These are phyloP conservation scores for Nicotiana rustica DNA, from an alignment of 305 asterid species.

Conservation along the genomic window DNA sequence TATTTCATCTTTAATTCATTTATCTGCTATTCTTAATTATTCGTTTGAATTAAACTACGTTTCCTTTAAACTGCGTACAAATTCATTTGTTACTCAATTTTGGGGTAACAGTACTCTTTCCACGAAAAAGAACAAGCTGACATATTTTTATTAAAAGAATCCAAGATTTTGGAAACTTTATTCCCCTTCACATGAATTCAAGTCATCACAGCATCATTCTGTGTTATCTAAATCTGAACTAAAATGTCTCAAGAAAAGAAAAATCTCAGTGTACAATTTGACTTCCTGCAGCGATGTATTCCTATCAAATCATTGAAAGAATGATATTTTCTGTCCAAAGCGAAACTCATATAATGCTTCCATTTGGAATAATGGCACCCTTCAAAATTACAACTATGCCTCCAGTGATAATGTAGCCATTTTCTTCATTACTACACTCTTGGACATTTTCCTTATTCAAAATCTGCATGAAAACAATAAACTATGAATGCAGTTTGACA, in stretches of 20 bases:
- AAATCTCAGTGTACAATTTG: conserved; percentile 2
- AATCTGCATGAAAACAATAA: conserved; percentile 56
- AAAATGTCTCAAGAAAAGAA: not conserved
- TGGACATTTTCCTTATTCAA: conserved; percentile 72
- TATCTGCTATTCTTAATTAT: too few relatives aligned
- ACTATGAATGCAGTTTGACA: not conserved
- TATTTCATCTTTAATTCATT: too few relatives aligned
- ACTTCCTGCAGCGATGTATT: conserved; percentile 13
- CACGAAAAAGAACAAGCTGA: not conserved
- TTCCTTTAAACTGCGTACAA: too few relatives aligned
- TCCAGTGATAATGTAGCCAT: conserved; percentile 65
- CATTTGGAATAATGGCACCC: conserved; percentile 72
- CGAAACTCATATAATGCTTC: conserved; percentile 53
- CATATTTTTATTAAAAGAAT: not conserved
- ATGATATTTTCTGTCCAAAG: not conserved
- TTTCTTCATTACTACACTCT: conserved; percentile 68
- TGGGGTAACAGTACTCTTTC: not conserved
- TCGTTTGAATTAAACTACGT: too few relatives aligned
- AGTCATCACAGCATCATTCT: conserved; percentile 9
- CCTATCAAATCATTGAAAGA: conserved; percentile 28
- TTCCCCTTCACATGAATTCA: conserved; percentile 1
- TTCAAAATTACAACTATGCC: conserved; percentile 69
- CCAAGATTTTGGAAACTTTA: not conserved
- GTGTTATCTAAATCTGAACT: conserved; percentile 22
- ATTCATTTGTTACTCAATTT: too few relatives aligned